phyloP scores from a whole-genome alignment of 148 eudicot species.

The Nepenthes gracilis region DNA sequence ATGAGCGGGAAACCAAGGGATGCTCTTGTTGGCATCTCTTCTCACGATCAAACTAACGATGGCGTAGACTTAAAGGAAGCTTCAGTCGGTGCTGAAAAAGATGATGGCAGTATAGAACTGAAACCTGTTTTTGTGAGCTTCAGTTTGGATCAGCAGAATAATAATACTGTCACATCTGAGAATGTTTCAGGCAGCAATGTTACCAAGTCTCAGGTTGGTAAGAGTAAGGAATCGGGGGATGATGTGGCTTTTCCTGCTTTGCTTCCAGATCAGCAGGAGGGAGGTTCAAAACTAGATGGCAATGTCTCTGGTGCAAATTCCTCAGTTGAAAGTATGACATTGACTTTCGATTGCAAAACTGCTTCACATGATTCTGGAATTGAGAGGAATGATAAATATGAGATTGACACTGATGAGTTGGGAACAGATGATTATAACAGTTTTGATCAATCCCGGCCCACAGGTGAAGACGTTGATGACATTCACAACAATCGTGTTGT shows the following conservation, averaged over 20 bases:
- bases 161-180: too few relatives aligned
- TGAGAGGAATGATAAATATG: slow-evolving; percentile 15
- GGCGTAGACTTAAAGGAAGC: slow-evolving; percentile 15
- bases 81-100: slow-evolving; percentile 4
- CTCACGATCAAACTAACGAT: slow-evolving; percentile 11
- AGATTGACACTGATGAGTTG: slow-evolving; percentile 12
- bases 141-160: too few relatives aligned
- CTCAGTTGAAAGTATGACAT: slow-evolving; percentile 18
- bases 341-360: slow-evolving; percentile 10
- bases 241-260: not conserved
- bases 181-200: too few relatives aligned
- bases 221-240: slow-evolving; percentile 7
- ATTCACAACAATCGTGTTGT: slow-evolving; percentile 3
- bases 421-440: slow-evolving; percentile 8
- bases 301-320: slow-evolving; percentile 3
- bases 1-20: slow-evolving; percentile 11
- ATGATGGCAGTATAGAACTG: slow-evolving; percentile 1
- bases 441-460: slow-evolving; percentile 13
- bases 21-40: slow-evolving; percentile 12
- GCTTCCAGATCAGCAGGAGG: slow-evolving; percentile 7
- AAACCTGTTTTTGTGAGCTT: not conserved
- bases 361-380: slow-evolving; percentile 10
- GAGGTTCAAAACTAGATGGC: slow-evolving; percentile 3
- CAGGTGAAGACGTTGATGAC: slow-evolving; percentile 13
- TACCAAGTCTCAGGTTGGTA: slow-evolving; percentile 9